phyloP scores from a whole-genome alignment of 179 eudicot species.

The Dionaea muscipula region DNA sequence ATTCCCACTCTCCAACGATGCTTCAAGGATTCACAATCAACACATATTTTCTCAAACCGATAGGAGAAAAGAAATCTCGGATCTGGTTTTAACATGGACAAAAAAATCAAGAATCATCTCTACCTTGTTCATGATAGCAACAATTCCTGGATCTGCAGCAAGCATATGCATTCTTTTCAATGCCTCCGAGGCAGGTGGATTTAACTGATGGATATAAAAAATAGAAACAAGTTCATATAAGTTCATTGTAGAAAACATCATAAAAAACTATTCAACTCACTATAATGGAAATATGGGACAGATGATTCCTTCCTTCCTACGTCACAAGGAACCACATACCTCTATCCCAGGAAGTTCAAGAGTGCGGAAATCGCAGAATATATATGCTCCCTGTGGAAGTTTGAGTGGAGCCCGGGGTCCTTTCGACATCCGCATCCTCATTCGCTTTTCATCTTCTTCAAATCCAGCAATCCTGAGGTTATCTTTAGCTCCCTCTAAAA shows the following conservation, averaged over 20 bases:
- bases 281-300: no score
- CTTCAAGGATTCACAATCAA: constrained; percentile 27
- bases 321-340: constrained; percentile 24
- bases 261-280: no score
- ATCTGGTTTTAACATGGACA: not conserved
- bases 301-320: no score
- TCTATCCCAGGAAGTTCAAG: constrained; percentile 72
- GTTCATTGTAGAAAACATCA: not conserved
- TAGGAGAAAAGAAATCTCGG: not conserved
- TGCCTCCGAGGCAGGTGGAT: constrained; percentile 83
- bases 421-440: constrained; percentile 41
- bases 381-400: constrained; percentile 77
- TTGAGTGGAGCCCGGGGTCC: constrained; percentile 26
- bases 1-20: constrained; percentile 93
- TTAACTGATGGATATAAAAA: constrained; percentile 29
- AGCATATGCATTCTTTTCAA: constrained; percentile 81
- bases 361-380: constrained; percentile 72
- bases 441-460: constrained; percentile 80
- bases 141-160: constrained; percentile 90
- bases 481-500: constrained; percentile 41
- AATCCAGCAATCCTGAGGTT: constrained; percentile 83
- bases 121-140: constrained; percentile 95
- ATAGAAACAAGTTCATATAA: constrained; percentile 4
- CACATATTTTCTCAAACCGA: constrained; percentile 16
- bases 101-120: constrained; percentile 5